Base-by-base conservation (phyloP, 2,329 filamentous ascomycete species). In the Monosporascus sp. region DNA sequence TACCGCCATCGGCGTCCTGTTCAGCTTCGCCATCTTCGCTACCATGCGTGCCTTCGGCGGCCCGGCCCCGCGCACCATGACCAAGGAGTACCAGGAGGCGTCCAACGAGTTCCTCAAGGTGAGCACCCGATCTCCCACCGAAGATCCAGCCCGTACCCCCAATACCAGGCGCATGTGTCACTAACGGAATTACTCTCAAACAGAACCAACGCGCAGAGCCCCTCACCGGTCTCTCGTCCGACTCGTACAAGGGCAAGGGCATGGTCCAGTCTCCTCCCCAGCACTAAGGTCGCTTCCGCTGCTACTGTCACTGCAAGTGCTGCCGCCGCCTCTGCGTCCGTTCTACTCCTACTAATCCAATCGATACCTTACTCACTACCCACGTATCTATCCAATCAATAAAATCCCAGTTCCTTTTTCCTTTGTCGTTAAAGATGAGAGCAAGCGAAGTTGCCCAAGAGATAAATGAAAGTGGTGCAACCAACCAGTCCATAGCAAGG, bases 41-140 rank as follows among this genome's bases (percentile, higher is more conserved):
- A 58, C 74, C 65, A 82, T 89, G 71, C 88, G 92, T 67, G 62
- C 81, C 63, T 86, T 89, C 71, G 91, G 88, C 67, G 81, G 83
- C 70, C 82, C 84, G 56, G 68, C 82, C 59, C 94, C 94, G 63
- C 78, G 80, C 73, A 96, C 93, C 68, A 96, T 99, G 92, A 93
- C 80, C 78, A 89, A 90, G 81, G 94, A 99, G 77, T 97, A 89
- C 85, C 91, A 99, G 79, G 91, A 97, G 80, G 88, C 88, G 65
- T 82, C 87, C 64, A 96, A 99, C 76, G 94, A 97, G 79, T 94
- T 89, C 75, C 81, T 97, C 73, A 92, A 86, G 84, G 93, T 96
- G 78, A 67, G 85, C 76, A 43, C 22, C 37, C 38, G 44, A 50
- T 35, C 7, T 7, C 37, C 38, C 26, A 43, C 38, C 46, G 41